Base-by-base conservation (phyloP, 768 basidiomycete species). In the Mycena chlorophos region DNA sequence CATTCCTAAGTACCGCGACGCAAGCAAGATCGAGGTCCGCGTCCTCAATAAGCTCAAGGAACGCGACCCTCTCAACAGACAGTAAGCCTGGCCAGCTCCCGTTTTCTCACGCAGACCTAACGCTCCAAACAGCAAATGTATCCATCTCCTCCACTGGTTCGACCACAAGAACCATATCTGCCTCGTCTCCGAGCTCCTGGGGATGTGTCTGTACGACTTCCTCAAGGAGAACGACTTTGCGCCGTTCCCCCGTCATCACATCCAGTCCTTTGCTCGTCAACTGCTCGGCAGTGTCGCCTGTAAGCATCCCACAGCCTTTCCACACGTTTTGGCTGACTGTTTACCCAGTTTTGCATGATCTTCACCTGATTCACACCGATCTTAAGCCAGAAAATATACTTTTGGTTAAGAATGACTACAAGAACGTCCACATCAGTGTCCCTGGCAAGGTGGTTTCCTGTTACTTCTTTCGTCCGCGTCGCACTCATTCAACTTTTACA, bases 361-460 rank as follows among this genome's bases (percentile, higher is more conserved):
- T 94, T 45, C 86, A 88, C 65, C 79, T 98, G 57, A 89, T 98
- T 58, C 97, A 99, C 72, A 99, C 97, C 31, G 97, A 99, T 78
- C 82, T 99, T 51, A 99, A 99, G 73, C 97, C 97, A 28, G 97
- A 99, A 78, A 98, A 98, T 70, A 98, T 99, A 51, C 79, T 99
- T 23, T 84, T 99, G 49, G 94, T 96, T 19, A 82, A 87, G 69
- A 95, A 91, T 65, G 85, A 88, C 58, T 89, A 83, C 73, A 82
- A 79, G 64, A 75, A 80, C 27, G 75, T 83, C 14, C 76, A 82
- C 55, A 75, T 91, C 38, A 73, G 82, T 34, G 76, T 83, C 42
- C 78, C 85, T 34, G 84, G 85, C 52, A 91, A 89, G 80, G 90
- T 86, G 69, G 67, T 42, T 16, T 34, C 39, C 23, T 23, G 54